These are phyloP conservation scores for Colletotrichum sp. DNA, from an alignment of 2,329 filamentous ascomycete genomes.

Conservation along the genomic window DNA sequence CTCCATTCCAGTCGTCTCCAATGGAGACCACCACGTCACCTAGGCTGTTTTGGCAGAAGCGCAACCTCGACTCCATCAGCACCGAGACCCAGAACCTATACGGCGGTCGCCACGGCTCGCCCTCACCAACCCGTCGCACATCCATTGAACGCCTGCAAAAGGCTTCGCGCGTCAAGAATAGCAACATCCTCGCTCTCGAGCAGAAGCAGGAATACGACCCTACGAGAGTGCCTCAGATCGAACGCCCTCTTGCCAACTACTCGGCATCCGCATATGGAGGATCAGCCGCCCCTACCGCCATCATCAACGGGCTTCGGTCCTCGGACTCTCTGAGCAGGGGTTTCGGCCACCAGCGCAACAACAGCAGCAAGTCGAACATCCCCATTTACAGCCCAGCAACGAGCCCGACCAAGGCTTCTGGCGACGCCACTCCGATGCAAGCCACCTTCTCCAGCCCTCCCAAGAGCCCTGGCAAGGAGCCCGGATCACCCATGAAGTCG, in stretches of 20 bases:
- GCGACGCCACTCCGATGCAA: background rate
- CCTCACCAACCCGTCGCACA: slow-evolving; percentile 78
- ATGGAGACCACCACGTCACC: slow-evolving; percentile 73
- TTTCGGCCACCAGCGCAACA: slow-evolving; percentile 53
- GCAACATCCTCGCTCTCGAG: slow-evolving; percentile 94
- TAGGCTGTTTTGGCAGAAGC: slow-evolving; percentile 88
- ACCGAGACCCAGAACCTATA: slow-evolving; percentile 76
- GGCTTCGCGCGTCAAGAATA: slow-evolving; percentile 96
- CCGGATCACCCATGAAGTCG: slow-evolving; percentile 85
- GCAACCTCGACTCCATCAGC: slow-evolving; percentile 63
- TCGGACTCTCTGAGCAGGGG: slow-evolving; percentile 47
- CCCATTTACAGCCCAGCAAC: slow-evolving; percentile 59
- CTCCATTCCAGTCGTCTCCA: slow-evolving; percentile 86
- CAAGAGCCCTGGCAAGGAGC: slow-evolving; percentile 69
- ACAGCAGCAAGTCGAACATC: slow-evolving; percentile 64
- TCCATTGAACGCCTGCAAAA: slow-evolving; percentile 96
- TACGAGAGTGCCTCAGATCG: slow-evolving; percentile 74
- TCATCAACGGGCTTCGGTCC: slow-evolving; percentile 55
- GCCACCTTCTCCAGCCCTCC: slow-evolving; percentile 31
- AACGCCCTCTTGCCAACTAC: slow-evolving; percentile 80
- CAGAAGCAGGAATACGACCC: slow-evolving; percentile 94
- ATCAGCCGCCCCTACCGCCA: slow-evolving; percentile 38
- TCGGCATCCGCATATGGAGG: slow-evolving; percentile 75
- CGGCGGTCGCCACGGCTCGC: slow-evolving; percentile 63
- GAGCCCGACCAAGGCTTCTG: slow-evolving; percentile 27